These are phyloP conservation scores for Rhypophila decipiens DNA, from an alignment of 495 filamentous ascomycete species.

Conservation along the genomic window DNA sequence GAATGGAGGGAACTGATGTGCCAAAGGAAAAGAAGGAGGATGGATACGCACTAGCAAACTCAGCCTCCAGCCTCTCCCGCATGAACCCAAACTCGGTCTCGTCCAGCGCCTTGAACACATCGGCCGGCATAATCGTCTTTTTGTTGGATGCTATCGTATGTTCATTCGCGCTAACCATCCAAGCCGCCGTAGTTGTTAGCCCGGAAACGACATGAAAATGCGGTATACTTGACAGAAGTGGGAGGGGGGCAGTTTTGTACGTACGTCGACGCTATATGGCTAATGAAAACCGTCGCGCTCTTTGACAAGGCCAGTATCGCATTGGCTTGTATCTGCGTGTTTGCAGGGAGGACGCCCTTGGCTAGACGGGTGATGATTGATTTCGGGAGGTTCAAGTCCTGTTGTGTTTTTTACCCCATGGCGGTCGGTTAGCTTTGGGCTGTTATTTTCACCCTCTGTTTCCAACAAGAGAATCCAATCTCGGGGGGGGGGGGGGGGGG, in stretches of 20 bases:
- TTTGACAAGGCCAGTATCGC: constrained; percentile 87
- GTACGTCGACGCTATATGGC: constrained; percentile 78
- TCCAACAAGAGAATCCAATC: too few relatives aligned
- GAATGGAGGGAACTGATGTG: background rate
- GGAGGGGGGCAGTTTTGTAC: constrained; percentile 17
- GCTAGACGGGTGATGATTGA: constrained; percentile 90
- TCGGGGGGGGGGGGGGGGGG: too few relatives aligned
- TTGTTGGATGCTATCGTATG: constrained; percentile 56
- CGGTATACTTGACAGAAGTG: background rate
- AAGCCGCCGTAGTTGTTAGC: background rate
- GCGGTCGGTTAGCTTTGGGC: background rate
- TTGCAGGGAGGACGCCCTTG: constrained; percentile 93
- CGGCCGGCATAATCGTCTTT: constrained; percentile 78
- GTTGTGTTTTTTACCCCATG: background rate
- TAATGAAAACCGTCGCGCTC: constrained; percentile 90
- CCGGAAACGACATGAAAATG: background rate
- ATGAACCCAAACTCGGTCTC: constrained; percentile 82
- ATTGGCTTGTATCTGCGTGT: constrained; percentile 91
- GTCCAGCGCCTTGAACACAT: constrained; percentile 75
- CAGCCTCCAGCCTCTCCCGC: constrained; percentile 54
- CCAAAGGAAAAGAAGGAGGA: background rate
- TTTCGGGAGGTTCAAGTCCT: constrained; percentile 90
- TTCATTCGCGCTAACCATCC: constrained; percentile 64
- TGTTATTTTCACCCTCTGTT: background rate
- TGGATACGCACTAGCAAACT: constrained; percentile 48